Base-by-base conservation (phyloP, 2,329 filamentous ascomycete species). In the Verruconis gallopava region DNA sequence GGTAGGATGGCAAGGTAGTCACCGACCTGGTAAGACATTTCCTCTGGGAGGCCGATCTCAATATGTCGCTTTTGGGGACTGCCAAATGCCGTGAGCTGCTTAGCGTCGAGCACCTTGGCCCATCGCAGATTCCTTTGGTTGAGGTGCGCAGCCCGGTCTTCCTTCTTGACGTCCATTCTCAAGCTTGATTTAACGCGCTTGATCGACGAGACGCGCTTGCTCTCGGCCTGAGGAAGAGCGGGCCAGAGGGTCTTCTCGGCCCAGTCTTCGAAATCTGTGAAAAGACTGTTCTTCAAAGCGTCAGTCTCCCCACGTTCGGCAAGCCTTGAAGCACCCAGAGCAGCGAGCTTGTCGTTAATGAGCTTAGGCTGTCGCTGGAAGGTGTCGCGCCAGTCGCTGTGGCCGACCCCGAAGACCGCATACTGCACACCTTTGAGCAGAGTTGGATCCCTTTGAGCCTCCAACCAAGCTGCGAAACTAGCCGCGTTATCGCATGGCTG, bases 1-100 rank as follows among this genome's bases (percentile, higher is more conserved):
- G 83, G 83, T 1, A 86, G 64, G 2, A 86, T 66, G 0, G 80
- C 79, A 1, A 89, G 69, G 54, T 91, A 89, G 53, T 89, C 83
- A 12, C 83, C 84, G 2, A 79, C 72, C 30, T 72, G 69, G 59
- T 88, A 89, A 0, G 67, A 69, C 65, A 75, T 61, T 5, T 56
- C 60, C 1, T 58, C 58, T 1, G 65, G 65, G 5, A 68, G 52
- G 38, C 60, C 56, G 43, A 68, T 56, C 45, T 66, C 62, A 19
- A 68, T 61, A 44, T 66, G 62, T 37, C 55, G 47, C 47, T 61
- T 59, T 39, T 58, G 51, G 1, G 47, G 40, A 2, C 50, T 50
- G 6, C 52, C 53, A 15, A 52, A 49, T 1, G 48, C 45, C 5
- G 57, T 54, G 2, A 62, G 51, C 3, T 55, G 45, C 30, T 56